phyloP scores from a whole-genome alignment of 495 filamentous ascomycete genomes.

The Neurospora sp. region DNA sequence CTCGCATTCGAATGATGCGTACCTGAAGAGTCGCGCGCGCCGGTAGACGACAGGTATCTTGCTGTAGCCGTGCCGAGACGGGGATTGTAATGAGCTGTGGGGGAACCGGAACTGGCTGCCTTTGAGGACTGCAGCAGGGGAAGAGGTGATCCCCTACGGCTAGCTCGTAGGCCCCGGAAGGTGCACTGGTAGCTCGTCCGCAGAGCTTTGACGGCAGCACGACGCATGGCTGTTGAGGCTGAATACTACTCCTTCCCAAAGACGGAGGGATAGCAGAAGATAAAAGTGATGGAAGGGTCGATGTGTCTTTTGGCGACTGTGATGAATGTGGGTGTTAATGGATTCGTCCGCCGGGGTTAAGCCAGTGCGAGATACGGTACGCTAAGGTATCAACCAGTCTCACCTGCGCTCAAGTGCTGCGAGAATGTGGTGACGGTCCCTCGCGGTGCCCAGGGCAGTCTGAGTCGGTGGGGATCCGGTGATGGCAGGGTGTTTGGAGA shows the following conservation, averaged over 20 bases:
- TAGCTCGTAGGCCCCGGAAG: conserved; percentile 30
- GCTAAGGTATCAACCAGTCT: background rate
- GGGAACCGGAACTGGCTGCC: conserved; percentile 10
- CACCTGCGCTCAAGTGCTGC: background rate
- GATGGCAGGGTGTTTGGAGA: background rate
- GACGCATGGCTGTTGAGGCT: conserved; percentile 29
- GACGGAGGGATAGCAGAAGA: background rate
- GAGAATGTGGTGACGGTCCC: background rate
- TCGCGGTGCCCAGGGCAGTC: background rate
- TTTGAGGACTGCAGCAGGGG: conserved; percentile 4
- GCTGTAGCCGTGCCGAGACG: background rate
- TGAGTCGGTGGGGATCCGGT: background rate
- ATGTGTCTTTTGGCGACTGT: background rate
- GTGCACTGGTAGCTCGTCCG: conserved; percentile 34
- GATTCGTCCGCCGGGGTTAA: background rate
- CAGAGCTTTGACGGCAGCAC: conserved; percentile 33
- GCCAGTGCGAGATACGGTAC: background rate
- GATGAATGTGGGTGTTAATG: background rate
- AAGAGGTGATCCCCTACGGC: conserved; percentile 21
- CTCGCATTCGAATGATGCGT: conserved; percentile 12
- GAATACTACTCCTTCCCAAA: background rate
- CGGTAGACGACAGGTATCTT: background rate
- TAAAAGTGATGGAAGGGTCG: background rate
- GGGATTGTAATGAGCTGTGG: conserved; percentile 5
- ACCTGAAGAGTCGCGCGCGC: background rate